Percentiles rank a stretch among this genome's conserved stretches.
Evolutionary conservation across 2,329 filamentous ascomycete genomes (phyloP).

Genomic region (Cephalotrichum gorgonifer): DNA sequence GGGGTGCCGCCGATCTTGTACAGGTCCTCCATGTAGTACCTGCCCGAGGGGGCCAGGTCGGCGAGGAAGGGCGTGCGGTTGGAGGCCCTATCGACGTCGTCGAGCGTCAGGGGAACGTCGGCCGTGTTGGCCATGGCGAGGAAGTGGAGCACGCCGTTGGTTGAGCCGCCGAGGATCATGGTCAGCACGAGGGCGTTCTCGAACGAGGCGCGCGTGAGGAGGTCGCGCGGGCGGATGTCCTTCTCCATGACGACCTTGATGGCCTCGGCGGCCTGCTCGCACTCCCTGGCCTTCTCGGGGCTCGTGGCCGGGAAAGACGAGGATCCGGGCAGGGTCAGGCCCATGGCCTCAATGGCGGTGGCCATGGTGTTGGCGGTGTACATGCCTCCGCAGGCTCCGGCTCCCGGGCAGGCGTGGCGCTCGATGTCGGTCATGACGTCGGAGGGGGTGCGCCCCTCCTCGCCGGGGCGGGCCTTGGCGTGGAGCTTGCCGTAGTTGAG

Average conservation of each 20-base stretch:
- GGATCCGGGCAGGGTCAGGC: conserved; percentile 70
- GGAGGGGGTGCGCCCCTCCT: conserved; percentile 55
- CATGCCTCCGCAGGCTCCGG: conserved; percentile 73
- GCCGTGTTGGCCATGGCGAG: conserved; percentile 85
- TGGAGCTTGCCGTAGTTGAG: conserved; percentile 69
- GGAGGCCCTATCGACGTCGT: conserved; percentile 73
- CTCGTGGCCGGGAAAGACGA: conserved; percentile 73
- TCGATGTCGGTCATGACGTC: conserved; percentile 82
- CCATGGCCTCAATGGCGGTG: conserved; percentile 82
- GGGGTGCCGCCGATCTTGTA: conserved; percentile 80
- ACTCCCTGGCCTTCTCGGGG: conserved; percentile 79
- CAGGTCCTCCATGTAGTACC: conserved; percentile 80
- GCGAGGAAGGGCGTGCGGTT: conserved; percentile 80
- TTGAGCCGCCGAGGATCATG: conserved; percentile 85
- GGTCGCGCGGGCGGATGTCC: conserved; percentile 70
- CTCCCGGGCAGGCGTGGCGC: conserved; percentile 55
- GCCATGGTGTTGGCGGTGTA: conserved; percentile 94
- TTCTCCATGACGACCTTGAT: conserved; percentile 73
- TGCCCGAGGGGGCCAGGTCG: conserved; percentile 73
- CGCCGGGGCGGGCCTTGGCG: conserved; percentile 50
- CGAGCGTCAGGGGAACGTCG: conserved; percentile 63
- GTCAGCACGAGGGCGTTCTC: conserved; percentile 85
- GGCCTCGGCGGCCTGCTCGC: conserved; percentile 66
- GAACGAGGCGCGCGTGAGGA: conserved; percentile 70
- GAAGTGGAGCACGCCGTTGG: conserved; percentile 81